Percentiles rank a stretch among this genome's conserved stretches.
phyloP scores from a whole-genome alignment of 2,329 filamentous ascomycete species.

The Phialemonium atrogriseum region DNA sequence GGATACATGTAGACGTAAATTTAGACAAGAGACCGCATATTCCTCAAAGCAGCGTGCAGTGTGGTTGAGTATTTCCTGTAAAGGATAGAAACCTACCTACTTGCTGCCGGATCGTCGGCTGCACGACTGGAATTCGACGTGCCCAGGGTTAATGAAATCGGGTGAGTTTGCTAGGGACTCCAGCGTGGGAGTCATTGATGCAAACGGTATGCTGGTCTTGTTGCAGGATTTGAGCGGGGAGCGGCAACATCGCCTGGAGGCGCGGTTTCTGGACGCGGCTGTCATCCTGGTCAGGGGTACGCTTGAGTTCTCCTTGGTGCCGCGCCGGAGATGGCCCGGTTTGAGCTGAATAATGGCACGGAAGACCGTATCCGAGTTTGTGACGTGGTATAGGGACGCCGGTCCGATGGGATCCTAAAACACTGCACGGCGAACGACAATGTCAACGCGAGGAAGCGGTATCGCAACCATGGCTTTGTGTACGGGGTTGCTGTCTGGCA shows the following conservation, averaged over 20 bases:
- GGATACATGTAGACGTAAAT: slow-evolving; percentile 40
- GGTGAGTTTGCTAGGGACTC: too few relatives aligned
- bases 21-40: slow-evolving; percentile 35
- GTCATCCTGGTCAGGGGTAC: not conserved
- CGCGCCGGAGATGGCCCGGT: slow-evolving; percentile 6
- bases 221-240: slow-evolving; percentile 9
- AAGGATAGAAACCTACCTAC: slow-evolving; percentile 28
- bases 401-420: slow-evolving; percentile 23
- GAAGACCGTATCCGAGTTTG: too few relatives aligned
- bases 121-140: too few relatives aligned
- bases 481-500: slow-evolving; percentile 43
- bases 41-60: slow-evolving; percentile 34
- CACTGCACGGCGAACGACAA: slow-evolving; percentile 26
- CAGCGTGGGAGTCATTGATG: slow-evolving; percentile 14
- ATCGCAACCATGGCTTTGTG: slow-evolving; percentile 31
- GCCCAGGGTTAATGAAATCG: too few relatives aligned
- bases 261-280: not conserved
- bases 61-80: slow-evolving; percentile 41
- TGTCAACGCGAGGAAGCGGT: slow-evolving; percentile 13
- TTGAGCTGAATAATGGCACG: too few relatives aligned
- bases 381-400: too few relatives aligned
- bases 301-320: not conserved
- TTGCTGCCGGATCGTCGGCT: too few relatives aligned
- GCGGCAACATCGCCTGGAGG: slow-evolving; percentile 2
- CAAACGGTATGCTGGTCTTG: slow-evolving; percentile 16